Evolutionary conservation across 179 eudicot genomes (phyloP), one percentile per base, ranked within the genome.

Genomic region (Beta lomatogona): DNA sequence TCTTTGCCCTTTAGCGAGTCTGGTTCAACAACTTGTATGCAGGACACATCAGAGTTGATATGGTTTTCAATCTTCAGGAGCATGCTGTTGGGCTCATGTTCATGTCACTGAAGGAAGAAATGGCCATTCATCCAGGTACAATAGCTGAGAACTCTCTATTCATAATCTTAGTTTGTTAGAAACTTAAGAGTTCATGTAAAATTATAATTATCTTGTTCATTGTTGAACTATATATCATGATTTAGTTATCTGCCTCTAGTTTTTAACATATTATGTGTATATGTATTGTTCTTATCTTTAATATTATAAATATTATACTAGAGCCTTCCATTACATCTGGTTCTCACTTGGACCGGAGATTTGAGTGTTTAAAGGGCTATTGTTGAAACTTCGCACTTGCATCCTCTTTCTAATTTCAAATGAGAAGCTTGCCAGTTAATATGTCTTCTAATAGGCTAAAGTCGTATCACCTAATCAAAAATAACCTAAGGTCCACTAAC

Each of bases 111-210:
- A 28, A 45, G 48, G 72, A 73, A 73, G 80, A 79, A 65, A 61
- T 46, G 57, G 70, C 80, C 55, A 45, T 72, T 59, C 53, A 53
- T 63, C 75, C 87, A 85, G 87, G 87, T 85, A 82, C 81, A 60
- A 55, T 19, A 14, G 67, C 59, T 54, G 58, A 74, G 64, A 82
- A 69, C 74, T 70, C 74, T 70, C n/a, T 58, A 25, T 25, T 25
- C 22, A 59, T 63, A n/a, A 11, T 25, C 75, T 57, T 73, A 57
- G 66, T 45, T 68, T 19, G 71, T 57, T 73, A 70, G 75, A 79
- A 28, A 25, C 28, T 25, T 25, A 1, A 25, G 1, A 1, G 28
- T 36, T 64, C 22, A 66, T 81, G 82, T 82, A 82, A 82, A 77
- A 63, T 75, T 75, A 70, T 54, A 76, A 58, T 63, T 18, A 18